These are phyloP conservation scores for Lasiosphaeris hirsuta DNA, from an alignment of 495 filamentous ascomycete genomes.

Conservation along the genomic window DNA sequence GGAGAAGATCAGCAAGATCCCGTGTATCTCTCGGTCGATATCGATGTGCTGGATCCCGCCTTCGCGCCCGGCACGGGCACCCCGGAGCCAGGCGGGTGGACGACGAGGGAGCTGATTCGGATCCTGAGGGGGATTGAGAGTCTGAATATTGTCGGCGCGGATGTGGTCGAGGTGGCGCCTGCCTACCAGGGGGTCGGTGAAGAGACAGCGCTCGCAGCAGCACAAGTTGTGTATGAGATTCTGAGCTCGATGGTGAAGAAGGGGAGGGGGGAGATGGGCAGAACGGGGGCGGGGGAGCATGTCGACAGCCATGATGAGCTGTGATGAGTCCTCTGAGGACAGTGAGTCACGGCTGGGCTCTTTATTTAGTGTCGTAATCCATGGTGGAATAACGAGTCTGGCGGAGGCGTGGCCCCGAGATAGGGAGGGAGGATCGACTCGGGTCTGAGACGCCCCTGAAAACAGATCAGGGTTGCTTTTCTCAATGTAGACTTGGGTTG, in stretches of 20 bases:
- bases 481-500: no score
- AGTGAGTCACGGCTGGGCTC: no score
- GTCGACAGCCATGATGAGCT: constrained; percentile 32
- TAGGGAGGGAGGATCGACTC: no score
- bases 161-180: constrained; percentile 83
- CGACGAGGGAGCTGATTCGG: constrained; percentile 65
- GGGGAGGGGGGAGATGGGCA: constrained; percentile 37
- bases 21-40: constrained; percentile 71
- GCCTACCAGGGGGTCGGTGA: constrained; percentile 82
- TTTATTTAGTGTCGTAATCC: no score
- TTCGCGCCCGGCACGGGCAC: constrained; percentile 71
- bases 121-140: constrained; percentile 67
- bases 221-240: constrained; percentile 79
- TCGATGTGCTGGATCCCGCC: constrained; percentile 71
- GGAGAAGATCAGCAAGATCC: constrained; percentile 41
- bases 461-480: no score
- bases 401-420: no score
- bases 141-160: constrained; percentile 68
- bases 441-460: no score
- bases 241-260: constrained; percentile 75
- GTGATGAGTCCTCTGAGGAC: constrained; percentile 12
- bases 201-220: constrained; percentile 79
- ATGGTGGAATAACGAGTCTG: no score
- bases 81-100: constrained; percentile 73
- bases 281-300: constrained; percentile 4